phyloP scores from a whole-genome alignment of 108 stramenopile genomes.

The Epithemia pelagica region DNA sequence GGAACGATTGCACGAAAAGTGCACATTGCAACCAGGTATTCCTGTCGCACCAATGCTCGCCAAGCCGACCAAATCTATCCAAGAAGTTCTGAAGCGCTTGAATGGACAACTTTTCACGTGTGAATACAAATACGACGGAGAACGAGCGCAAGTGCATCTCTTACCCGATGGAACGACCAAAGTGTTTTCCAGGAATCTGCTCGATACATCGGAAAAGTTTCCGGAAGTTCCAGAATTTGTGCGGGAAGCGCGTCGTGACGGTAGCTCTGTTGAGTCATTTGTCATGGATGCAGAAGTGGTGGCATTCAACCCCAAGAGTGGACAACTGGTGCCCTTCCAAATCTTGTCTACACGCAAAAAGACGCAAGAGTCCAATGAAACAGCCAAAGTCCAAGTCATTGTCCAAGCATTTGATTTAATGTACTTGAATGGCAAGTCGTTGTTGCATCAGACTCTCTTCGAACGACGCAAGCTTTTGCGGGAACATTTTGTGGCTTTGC shows the following conservation, averaged over 20 bases:
- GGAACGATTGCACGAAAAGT: constrained; percentile 57
- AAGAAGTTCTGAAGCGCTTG: constrained; percentile 92
- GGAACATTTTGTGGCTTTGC: constrained; percentile 73
- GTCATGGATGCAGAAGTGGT: constrained; percentile 98
- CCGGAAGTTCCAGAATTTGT: constrained; percentile 93
- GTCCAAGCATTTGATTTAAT: constrained; percentile 99
- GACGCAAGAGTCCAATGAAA: constrained; percentile 73
- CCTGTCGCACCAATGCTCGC: constrained; percentile 99
- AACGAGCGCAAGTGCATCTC: constrained; percentile 97
- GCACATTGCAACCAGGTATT: constrained; percentile 87
- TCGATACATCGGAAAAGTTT: constrained; percentile 91
- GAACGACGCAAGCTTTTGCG: constrained; percentile 81
- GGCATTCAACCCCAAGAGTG: constrained; percentile 86
- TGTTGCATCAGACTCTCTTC: constrained; percentile 70
- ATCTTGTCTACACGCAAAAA: constrained; percentile 78
- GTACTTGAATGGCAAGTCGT: constrained; percentile 91
- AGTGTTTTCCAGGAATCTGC: constrained; percentile 88
- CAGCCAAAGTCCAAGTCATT: constrained; percentile 94
- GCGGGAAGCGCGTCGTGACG: constrained; percentile 45
- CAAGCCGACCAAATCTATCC: constrained; percentile 93
- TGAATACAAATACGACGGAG: constrained; percentile 99
- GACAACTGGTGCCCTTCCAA: constrained; percentile 81
- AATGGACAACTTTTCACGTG: constrained; percentile 89
- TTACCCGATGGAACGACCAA: constrained; percentile 68
- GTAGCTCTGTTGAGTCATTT: constrained; percentile 56